These are phyloP conservation scores for Eucalyptus pauciflora DNA, from an alignment of 345 rosid genomes.

Conservation along the genomic window DNA sequence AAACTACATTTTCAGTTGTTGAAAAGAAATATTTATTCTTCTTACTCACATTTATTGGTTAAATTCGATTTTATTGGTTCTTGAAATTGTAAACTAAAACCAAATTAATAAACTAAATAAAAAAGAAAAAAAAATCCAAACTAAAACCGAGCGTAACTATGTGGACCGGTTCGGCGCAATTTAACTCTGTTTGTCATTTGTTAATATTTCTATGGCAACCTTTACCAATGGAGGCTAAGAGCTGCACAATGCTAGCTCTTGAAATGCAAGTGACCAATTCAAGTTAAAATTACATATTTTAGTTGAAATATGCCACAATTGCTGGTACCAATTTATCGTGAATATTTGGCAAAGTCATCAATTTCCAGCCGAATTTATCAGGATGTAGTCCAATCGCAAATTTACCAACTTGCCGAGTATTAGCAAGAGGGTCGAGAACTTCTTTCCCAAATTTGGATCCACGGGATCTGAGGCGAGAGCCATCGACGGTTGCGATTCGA, in stretches of 20 bases:
- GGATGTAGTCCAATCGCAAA: fast-evolving
- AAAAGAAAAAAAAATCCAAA: background rate
- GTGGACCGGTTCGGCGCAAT: no score
- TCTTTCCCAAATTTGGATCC: background rate
- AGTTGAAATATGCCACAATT: no score
- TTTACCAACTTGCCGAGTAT: background rate
- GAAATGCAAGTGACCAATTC: no score
- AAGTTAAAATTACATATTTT: no score
- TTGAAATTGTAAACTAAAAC: background rate
- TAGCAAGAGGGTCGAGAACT: background rate
- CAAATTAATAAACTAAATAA: background rate
- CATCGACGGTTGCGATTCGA: fast-evolving
- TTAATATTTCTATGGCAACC: no score
- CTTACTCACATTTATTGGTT: background rate
- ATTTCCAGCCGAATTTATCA: background rate
- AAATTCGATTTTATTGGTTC: background rate
- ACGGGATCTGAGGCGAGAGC: background rate
- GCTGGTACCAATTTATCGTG: background rate
- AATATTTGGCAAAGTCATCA: background rate
- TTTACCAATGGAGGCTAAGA: no score
- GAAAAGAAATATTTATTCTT: background rate
- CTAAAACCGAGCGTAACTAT: background rate
- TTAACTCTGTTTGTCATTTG: no score
- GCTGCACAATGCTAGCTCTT: no score
- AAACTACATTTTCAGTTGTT: background rate